Base-by-base conservation (phyloP, 345 rosid genomes). In the Populus davidiana region DNA sequence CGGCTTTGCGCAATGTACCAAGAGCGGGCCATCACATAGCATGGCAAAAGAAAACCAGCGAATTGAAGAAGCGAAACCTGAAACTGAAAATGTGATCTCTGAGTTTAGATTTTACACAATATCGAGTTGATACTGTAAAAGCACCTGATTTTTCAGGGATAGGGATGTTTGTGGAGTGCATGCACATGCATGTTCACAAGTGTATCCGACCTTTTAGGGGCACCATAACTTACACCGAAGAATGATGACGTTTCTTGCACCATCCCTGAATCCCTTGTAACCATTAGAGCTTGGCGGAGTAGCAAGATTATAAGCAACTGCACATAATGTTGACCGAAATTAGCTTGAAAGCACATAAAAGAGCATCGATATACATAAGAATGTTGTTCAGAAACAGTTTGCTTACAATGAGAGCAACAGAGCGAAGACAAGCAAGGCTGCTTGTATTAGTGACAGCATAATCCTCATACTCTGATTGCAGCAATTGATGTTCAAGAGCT, bases 61-160 rank as follows among this genome's bases (percentile, higher is more conserved):
- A 87, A 84, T 69, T 87, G 92, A 76, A 90, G 91, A 79, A 90
- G 79, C 44, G 86, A 88, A 77, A 88, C 86, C 91, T 90, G 92
- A 83, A 87, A 84, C 94, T 88, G 84, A 65, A 21, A 12, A 18
- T 62, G 39, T 49, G 6, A 71, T 33, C 36, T 33, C 36, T 33
- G 5, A 33, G 5, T 33, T 33, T 33, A 33, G 36, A 27, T 27
- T 27, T 27, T 27, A 27, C 27, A 27, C 27, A 27, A 27, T 27
- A 27, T 27, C 27, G 27, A 27, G 27, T 27, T 27, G 27, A 27
- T 27, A 27, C 41, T 12, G 17, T 20, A 14, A 36, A 69, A 11
- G 13, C 27, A 69, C 31, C 18, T n/a, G 18, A 38, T 50, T 69
- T 65, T 65, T 23, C 1, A n/a, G 1, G 41, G 18, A 33, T 3